Percentiles rank a stretch among this genome's conserved stretches.
Evolutionary conservation across 306 rosid species (phyloP).

Genomic region (Crataegus laevigata): DNA sequence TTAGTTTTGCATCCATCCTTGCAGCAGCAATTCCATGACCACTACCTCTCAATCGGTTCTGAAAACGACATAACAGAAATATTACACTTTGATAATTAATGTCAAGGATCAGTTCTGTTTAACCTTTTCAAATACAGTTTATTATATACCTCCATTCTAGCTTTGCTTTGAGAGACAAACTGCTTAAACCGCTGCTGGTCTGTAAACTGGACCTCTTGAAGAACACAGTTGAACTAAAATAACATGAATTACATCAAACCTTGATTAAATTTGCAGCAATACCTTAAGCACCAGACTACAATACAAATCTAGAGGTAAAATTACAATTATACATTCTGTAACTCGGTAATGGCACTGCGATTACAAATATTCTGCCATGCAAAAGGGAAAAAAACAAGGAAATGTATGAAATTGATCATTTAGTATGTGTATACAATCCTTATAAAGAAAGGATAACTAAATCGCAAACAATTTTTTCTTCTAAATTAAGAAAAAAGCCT

Average conservation of each 20-base stretch:
- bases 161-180: slow-evolving; percentile 90
- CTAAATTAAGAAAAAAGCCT: neutral
- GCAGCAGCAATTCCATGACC: slow-evolving; percentile 98
- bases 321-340: neutral
- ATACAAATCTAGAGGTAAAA: neutral
- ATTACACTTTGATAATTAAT: neutral
- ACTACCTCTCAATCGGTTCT: slow-evolving; percentile 94
- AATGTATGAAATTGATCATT: neutral
- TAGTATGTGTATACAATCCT: neutral
- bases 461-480: neutral
- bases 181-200: slow-evolving; percentile 97
- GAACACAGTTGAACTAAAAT: slow-evolving; percentile 64
- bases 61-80: slow-evolving; percentile 5
- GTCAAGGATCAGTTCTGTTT: slow-evolving; percentile 9
- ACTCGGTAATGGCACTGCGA: neutral
- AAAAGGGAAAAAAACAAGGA: neutral
- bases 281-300: neutral
- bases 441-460: neutral
- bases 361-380: neutral
- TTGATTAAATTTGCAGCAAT: slow-evolving; percentile 12
- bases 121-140: neutral
- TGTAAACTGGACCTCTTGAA: slow-evolving; percentile 92
- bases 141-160: slow-evolving; percentile 83
- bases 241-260: slow-evolving; percentile 9
- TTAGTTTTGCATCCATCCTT: slow-evolving; percentile 95